Evolutionary conservation across 768 basidiomycete genomes (phyloP).

Genomic region (Podaxis pistillaris): DNA sequence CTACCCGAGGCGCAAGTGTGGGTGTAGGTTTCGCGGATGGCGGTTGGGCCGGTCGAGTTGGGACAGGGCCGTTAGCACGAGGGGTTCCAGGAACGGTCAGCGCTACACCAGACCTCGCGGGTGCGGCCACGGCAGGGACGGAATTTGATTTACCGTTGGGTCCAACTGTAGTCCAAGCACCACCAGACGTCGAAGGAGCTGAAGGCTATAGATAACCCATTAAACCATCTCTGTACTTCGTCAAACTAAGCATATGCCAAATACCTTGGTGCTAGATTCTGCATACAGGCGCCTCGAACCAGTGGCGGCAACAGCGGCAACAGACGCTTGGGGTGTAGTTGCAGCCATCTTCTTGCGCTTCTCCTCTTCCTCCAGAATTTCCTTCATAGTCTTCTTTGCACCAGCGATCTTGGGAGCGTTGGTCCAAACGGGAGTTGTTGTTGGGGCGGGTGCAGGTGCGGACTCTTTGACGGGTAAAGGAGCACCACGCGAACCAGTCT

Average conservation of each 20-base stretch:
- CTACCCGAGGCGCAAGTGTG: conserved; percentile 40
- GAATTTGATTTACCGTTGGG: conserved; percentile 60
- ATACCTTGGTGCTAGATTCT: conserved; percentile 74
- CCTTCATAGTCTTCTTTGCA: conserved; percentile 93
- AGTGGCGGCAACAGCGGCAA: conserved; percentile 48
- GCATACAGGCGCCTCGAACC: conserved; percentile 73
- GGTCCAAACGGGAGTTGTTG: conserved; percentile 65
- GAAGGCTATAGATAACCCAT: conserved; percentile 17
- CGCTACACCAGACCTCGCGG: conserved; percentile 15
- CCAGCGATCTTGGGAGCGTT: conserved; percentile 50
- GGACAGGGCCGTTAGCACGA: conserved; percentile 40
- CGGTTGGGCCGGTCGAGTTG: conserved; percentile 35
- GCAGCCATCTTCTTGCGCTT: conserved; percentile 59
- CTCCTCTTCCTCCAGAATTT: conserved; percentile 98
- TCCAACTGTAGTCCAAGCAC: conserved; percentile 88
- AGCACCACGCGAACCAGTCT: conserved; percentile 55
- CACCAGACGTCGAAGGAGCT: conserved; percentile 30
- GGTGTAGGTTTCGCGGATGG: conserved; percentile 31
- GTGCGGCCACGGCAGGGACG: conserved; percentile 31
- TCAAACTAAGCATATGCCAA: conserved; percentile 4
- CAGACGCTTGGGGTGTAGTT: conserved; percentile 55
- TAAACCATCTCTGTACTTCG: not conserved
- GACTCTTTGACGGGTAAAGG: conserved; percentile 41
- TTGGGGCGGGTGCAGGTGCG: conserved; percentile 26
- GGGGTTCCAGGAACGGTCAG: conserved; percentile 20